Base-by-base conservation (phyloP, 2,329 filamentous ascomycete species). In the Elsinoe fawcettii region DNA sequence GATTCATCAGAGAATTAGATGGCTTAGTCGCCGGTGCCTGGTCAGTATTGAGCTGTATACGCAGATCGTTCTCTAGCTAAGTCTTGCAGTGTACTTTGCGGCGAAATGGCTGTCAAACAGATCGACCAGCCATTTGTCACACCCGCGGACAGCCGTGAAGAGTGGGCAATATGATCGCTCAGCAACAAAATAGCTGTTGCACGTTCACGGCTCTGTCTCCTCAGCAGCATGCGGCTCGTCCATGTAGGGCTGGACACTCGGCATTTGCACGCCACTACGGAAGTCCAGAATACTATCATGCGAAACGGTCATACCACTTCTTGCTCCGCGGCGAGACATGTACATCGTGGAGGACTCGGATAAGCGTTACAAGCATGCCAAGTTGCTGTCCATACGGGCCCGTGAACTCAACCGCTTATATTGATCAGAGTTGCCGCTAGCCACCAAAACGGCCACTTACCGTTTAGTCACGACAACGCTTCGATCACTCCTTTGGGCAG, bases 111-210 rank as follows among this genome's bases (percentile, higher is more conserved):
- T 2, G 95, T 99, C 67, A 95, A 91, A 75, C 82, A 88, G 66
- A 89, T 99, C 59, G 90, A 96, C 65, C 90, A 96, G 74, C 91
- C 93, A 0, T 97, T 99, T 68, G 82, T 97, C 58, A 81, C 80
- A 34, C 74, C 79, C 3, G 78, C 80, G 20, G 92, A 96, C 66
- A 81, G 91, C 69, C 75, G 76, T 61, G 82, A 85, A 57, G 90
- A 95, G 66, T 99, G 93, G 93, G 84, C 82, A 54, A 71, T 77
- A 57, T 77, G 60, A 67, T 8, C 3, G 20, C 16, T 11, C 23
- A n/a, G n/a, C n/a, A n/a, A n/a, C n/a, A n/a, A n/a, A n/a, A n/a
- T n/a, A n/a, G n/a, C n/a, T n/a, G 27, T 9, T 30, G 27, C 5
- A 30, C 27, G 27, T 9, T 30, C 27, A 5, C 27, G 5, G 27